phyloP scores from a whole-genome alignment of 2,329 filamentous ascomycete species.

The Penicillium griseofulvum region DNA sequence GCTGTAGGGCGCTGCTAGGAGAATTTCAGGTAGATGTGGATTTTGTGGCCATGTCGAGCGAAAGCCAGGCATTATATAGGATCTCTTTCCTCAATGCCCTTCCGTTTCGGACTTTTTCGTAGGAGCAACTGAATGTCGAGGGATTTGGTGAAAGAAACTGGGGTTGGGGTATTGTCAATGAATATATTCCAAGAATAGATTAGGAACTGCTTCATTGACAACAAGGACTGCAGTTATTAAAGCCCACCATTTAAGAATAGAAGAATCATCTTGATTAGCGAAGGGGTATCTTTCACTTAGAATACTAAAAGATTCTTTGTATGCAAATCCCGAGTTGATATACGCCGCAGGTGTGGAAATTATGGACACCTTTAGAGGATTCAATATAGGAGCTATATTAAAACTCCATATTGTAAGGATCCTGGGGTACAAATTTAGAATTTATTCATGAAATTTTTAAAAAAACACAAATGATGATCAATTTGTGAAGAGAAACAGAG shows the following conservation, averaged over 20 bases:
- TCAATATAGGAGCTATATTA: background rate
- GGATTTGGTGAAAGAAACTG: background rate
- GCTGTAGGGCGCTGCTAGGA: background rate
- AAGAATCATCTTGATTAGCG: background rate
- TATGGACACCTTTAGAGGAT: no score
- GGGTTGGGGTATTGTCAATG: background rate
- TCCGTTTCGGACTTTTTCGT: no score
- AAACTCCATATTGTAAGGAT: no score
- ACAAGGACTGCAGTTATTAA: background rate
- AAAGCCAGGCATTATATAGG: background rate
- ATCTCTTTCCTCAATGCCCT: background rate
- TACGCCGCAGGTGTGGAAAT: background rate
- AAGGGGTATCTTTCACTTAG: no score
- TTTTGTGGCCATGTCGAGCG: background rate
- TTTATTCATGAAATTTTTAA: background rate
- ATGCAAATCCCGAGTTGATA: background rate
- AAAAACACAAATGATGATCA: background rate
- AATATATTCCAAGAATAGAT: background rate
- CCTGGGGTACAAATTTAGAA: no score
- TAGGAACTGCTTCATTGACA: no score
- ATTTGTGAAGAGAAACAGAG: background rate
- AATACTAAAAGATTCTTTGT: background rate
- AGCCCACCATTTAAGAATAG: background rate
- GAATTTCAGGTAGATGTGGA: background rate
- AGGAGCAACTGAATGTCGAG: no score